Base-by-base conservation (phyloP, 2,329 filamentous ascomycete species). In the Colletotrichum costaricense region DNA sequence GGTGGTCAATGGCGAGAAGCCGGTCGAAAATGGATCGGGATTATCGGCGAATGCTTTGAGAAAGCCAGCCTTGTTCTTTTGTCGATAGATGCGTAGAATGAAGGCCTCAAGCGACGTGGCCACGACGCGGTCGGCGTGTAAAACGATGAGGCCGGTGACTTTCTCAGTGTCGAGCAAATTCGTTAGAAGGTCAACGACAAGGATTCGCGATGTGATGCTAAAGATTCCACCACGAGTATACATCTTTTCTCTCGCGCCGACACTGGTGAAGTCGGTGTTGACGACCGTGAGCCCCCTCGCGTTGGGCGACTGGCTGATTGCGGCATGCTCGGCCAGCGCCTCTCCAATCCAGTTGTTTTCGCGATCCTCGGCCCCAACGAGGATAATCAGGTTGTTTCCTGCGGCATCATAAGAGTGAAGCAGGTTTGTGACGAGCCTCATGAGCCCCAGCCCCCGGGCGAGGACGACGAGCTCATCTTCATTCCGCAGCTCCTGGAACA, bases 301-400 rank as follows among this genome's bases (percentile, higher is more conserved):
- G 78, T 93, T 93, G 19, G 93, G 90, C 22, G 94, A 90, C 83
- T 92, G 92, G 86, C 95, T 98, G 81, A 98, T 91, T 75, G 95
- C 95, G 80, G 95, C 95, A 85, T 98, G 95, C 84, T 99, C 97
- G 28, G 97, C 97, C 80, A 99, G 86, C 35, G 95, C 94, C 85
- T 98, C 97, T 77, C 97, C 97, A 73, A 99, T 95, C 95, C 96
- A 98, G 69, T 93, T 92, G 90, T 98, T 98, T 80, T 99, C 97
- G 73, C 94, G 91, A 42, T 98, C 95, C 73, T 97, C 94, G 46
- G 97, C 95, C 11, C 95, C 95, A 55, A 98, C 91, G 24, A 99
- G 85, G 57, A 99, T 87, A 62, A 99, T 92, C 67, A 99, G 86
- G 80, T 97, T 98, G 84, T 97, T 97, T 16, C 97, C 97, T 4